phyloP scores from a whole-genome alignment of 2,329 filamentous ascomycete genomes.

The Colletotrichum trifolii region DNA sequence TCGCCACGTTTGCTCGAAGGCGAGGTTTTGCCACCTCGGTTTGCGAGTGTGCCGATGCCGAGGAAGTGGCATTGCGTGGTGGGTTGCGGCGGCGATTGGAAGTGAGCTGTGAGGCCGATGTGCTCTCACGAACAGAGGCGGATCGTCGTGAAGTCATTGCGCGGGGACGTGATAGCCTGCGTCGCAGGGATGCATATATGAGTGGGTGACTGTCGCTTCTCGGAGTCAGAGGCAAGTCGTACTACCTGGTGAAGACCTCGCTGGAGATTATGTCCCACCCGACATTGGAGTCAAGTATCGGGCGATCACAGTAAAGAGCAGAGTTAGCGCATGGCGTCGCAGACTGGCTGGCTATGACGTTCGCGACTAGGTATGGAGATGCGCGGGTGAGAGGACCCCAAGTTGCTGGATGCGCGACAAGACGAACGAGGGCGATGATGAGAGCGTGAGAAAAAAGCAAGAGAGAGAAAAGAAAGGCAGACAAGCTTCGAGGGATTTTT shows the following conservation, averaged over 20 bases:
- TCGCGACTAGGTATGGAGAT: conserved; percentile 21
- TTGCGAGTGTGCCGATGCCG: conserved; percentile 4
- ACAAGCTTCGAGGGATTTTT: neutral
- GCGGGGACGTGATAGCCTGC: conserved; percentile 9
- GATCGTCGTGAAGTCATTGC: conserved; percentile 22
- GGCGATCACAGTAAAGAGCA: neutral
- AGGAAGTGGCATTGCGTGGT: neutral
- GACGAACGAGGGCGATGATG: neutral
- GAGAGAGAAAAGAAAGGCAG: no score
- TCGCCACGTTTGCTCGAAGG: neutral
- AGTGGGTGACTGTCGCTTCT: neutral
- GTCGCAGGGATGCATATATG: conserved; percentile 14
- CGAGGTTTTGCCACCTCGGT: conserved; percentile 19
- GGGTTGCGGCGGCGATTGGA: conserved; percentile 22
- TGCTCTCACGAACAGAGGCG: neutral
- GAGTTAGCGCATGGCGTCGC: conserved; percentile 19
- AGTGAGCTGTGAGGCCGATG: neutral
- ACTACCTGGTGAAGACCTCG: neutral
- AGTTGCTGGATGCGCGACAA: neutral
- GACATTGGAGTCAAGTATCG: neutral
- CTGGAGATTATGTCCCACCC: neutral
- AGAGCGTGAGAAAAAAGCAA: neutral
- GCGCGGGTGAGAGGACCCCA: conserved; percentile 8
- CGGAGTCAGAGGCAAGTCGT: neutral
- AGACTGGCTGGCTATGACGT: conserved; percentile 23